Evolutionary conservation across 2,329 filamentous ascomycete genomes (phyloP).

Genomic region (Arthrinium puccinioides): DNA sequence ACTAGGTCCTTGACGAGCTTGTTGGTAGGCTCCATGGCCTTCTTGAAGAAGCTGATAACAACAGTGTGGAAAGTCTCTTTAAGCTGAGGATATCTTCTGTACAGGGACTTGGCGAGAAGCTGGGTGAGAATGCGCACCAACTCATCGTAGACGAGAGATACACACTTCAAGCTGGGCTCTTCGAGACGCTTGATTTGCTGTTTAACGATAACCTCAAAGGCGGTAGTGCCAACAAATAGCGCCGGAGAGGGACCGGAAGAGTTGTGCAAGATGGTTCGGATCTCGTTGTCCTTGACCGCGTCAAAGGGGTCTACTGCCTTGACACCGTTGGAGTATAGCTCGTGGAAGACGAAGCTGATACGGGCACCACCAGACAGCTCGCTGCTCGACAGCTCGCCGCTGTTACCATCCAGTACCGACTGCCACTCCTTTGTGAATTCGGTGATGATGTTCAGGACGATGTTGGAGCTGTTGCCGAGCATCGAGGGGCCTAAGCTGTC

Average conservation of each 20-base stretch:
- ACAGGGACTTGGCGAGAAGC: slow-evolving; percentile 80
- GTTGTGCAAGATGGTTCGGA: slow-evolving; percentile 95
- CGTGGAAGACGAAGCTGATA: slow-evolving; percentile 99
- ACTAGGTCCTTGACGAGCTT: slow-evolving; percentile 93
- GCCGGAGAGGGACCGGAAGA: slow-evolving; percentile 97
- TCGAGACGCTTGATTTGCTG: slow-evolving; percentile 96
- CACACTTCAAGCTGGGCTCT: slow-evolving; percentile 95
- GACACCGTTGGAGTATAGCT: slow-evolving; percentile 93
- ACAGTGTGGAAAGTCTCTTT: slow-evolving; percentile 97
- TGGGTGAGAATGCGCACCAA: slow-evolving; percentile 90
- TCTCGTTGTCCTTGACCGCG: slow-evolving; percentile 93
- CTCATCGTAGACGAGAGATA: slow-evolving; percentile 94
- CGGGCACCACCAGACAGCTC: slow-evolving; percentile 94
- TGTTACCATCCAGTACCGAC: slow-evolving; percentile 92
- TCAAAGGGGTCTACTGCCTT: slow-evolving; percentile 98
- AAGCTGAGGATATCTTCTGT: slow-evolving; percentile 84
- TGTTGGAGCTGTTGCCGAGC: slow-evolving; percentile 92
- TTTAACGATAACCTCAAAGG: slow-evolving; percentile 98
- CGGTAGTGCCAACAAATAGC: slow-evolving; percentile 92
- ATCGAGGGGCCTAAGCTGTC: slow-evolving; percentile 82
- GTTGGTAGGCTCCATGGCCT: slow-evolving; percentile 96
- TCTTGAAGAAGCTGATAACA: slow-evolving; percentile 94
- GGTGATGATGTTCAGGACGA: slow-evolving; percentile 96
- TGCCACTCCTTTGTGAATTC: slow-evolving; percentile 98
- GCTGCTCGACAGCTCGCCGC: slow-evolving; percentile 86